These are phyloP conservation scores for Aspergillus intermedius DNA, from an alignment of 2,329 filamentous ascomycete species.

Conservation along the genomic window DNA sequence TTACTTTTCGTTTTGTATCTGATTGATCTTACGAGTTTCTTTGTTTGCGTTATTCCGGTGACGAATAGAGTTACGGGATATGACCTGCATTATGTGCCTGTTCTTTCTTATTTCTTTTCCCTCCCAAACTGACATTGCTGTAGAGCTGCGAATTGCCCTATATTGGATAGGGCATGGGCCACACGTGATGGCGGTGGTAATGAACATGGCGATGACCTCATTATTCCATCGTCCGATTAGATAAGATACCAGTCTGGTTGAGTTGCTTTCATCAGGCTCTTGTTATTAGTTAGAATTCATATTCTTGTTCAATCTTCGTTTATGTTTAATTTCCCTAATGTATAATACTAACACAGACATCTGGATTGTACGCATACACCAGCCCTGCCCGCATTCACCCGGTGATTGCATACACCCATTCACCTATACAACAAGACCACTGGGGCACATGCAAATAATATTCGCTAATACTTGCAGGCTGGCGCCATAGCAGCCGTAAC, in stretches of 20 bases:
- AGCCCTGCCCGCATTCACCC: background rate
- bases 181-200: constrained; percentile 5
- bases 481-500: constrained; percentile 80
- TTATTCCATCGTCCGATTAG: constrained; percentile 7
- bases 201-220: constrained; percentile 2
- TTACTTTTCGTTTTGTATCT: constrained; percentile 22
- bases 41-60: constrained; percentile 23
- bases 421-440: background rate
- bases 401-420: background rate
- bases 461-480: constrained; percentile 48
- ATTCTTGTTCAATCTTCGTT: constrained; percentile 1
- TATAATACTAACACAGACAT: constrained; percentile 52
- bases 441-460: background rate
- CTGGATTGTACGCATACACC: constrained; percentile 44
- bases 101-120: background rate
- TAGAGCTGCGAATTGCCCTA: background rate
- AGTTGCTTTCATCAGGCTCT: constrained; percentile 2
- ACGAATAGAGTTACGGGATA: constrained; percentile 23
- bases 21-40: constrained; percentile 34
- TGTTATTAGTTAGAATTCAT: background rate
- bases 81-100: constrained; percentile 5
- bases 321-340: constrained; percentile 20
- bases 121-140: background rate
- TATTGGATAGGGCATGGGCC: constrained; percentile 1
- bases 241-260: constrained; percentile 5